A percentile compares a stretch with the other conserved stretches of the same genome.
Conservation (phyloP, 2,329 filamentous ascomycete species). For the Neofusicoccum sp. region DNA sequence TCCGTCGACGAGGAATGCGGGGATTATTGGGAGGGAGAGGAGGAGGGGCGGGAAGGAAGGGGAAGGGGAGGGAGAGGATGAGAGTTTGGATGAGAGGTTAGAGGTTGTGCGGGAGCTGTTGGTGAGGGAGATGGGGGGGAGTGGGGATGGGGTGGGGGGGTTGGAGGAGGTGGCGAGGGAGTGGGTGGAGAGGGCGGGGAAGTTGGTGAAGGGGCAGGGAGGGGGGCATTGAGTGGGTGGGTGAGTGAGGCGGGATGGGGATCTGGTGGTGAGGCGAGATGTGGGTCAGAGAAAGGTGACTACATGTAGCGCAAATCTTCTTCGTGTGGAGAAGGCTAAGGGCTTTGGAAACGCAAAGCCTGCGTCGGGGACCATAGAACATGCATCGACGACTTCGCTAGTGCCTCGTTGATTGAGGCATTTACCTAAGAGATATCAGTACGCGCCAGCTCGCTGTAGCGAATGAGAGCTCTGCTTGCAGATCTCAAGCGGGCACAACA, state of each 20-base stretch:
- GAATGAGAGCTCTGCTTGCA: not conserved
- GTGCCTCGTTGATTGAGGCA: no score
- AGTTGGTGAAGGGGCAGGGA: slow-evolving; percentile 46
- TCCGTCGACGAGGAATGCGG: slow-evolving; percentile 85
- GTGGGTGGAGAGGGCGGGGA: slow-evolving; percentile 54
- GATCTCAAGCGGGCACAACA: not conserved
- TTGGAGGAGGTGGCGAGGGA: slow-evolving; percentile 44
- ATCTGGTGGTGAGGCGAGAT: no score
- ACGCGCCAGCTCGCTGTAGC: no score
- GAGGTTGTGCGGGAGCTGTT: slow-evolving; percentile 63
- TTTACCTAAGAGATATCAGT: no score
- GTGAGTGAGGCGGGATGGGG: no score
- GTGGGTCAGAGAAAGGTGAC: no score
- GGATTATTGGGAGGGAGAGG: slow-evolving; percentile 64
- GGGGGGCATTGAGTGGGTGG: slow-evolving; percentile 40
- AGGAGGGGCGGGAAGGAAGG: slow-evolving; percentile 32
- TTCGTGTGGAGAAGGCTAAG: no score
- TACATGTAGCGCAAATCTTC: no score
- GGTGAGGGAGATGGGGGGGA: slow-evolving; percentile 46
- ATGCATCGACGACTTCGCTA: no score
- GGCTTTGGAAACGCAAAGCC: no score
- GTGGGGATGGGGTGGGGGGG: slow-evolving; percentile 35
- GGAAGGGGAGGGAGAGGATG: slow-evolving; percentile 51
- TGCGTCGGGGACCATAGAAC: no score
- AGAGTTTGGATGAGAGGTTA: slow-evolving; percentile 51